Conservation (phyloP, 1,139 yeast genomes). For the Meyerozyma smithsonii region DNA sequence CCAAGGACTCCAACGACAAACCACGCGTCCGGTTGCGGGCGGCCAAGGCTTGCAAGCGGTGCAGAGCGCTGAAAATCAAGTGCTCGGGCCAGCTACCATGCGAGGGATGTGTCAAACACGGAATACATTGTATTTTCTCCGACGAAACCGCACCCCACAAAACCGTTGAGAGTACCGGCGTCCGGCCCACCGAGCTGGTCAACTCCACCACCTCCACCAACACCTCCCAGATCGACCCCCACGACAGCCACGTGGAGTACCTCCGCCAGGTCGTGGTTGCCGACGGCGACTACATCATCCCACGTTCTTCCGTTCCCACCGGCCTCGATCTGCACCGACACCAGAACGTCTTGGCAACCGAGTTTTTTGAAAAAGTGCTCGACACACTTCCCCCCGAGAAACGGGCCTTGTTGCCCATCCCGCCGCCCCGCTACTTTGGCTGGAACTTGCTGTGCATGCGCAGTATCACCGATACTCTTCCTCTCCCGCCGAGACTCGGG, state of each 20-base stretch:
- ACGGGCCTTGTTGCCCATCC: conserved; percentile 37
- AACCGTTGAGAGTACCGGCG: conserved; percentile 6
- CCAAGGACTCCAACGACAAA: not conserved
- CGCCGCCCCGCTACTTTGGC: conserved; percentile 58
- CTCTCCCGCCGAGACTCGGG: conserved; percentile 15
- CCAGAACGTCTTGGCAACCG: conserved; percentile 44
- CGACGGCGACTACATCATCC: not conserved
- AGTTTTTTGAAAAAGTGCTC: conserved; percentile 39
- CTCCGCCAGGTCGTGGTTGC: not conserved
- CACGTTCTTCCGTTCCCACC: not conserved
- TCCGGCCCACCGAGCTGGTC: conserved; percentile 35
- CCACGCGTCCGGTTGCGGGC: conserved; percentile 6
- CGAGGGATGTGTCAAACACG: conserved; percentile 10
- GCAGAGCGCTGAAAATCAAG: conserved; percentile 13
- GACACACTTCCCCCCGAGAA: conserved; percentile 34
- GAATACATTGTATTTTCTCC: conserved; percentile 6
- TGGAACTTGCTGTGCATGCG: conserved; percentile 63
- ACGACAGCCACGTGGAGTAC: not conserved
- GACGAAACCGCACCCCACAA: not conserved
- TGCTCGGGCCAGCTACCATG: conserved; percentile 14
- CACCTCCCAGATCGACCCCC: not conserved
- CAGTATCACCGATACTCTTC: conserved; percentile 41
- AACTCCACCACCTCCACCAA: conserved; percentile 17
- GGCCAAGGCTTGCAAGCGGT: conserved; percentile 14
- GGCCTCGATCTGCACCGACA: conserved; percentile 37